phyloP scores from a whole-genome alignment of 257 asterid genomes.

The Anisodus tanguticus region DNA sequence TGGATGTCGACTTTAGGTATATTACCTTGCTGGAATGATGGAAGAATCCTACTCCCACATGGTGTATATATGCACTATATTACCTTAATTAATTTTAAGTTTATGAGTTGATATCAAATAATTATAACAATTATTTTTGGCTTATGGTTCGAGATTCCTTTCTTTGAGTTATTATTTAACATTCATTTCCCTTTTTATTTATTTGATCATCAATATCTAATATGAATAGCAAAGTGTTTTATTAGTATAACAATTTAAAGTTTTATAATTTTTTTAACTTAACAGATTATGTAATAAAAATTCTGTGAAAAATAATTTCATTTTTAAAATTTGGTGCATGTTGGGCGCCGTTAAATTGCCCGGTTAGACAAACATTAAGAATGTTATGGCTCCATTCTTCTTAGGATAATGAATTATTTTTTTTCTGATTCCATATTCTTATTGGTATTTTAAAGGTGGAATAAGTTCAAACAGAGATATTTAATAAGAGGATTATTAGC shows the following conservation, averaged over 20 bases:
- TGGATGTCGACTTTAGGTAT: background rate
- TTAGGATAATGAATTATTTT: background rate
- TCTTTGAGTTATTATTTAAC: background rate
- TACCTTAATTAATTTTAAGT: background rate
- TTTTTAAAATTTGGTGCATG: background rate
- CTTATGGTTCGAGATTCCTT: background rate
- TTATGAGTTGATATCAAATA: background rate
- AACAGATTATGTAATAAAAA: background rate
- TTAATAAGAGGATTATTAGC: background rate
- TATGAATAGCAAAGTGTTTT: background rate
- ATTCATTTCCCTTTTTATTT: background rate
- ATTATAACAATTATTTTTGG: background rate
- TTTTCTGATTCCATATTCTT: background rate
- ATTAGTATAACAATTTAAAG: background rate
- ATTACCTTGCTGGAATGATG: background rate
- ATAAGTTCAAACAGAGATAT: background rate
- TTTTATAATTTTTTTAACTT: background rate
- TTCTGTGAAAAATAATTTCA: background rate
- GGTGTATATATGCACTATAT: background rate
- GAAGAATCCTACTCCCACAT: background rate
- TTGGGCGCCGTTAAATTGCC: background rate
- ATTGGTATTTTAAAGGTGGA: background rate
- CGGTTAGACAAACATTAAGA: background rate
- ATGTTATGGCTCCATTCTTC: background rate
- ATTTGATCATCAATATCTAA: background rate